Base-by-base conservation (phyloP, 2,329 filamentous ascomycete genomes). In the Biscogniauxia sp. region DNA sequence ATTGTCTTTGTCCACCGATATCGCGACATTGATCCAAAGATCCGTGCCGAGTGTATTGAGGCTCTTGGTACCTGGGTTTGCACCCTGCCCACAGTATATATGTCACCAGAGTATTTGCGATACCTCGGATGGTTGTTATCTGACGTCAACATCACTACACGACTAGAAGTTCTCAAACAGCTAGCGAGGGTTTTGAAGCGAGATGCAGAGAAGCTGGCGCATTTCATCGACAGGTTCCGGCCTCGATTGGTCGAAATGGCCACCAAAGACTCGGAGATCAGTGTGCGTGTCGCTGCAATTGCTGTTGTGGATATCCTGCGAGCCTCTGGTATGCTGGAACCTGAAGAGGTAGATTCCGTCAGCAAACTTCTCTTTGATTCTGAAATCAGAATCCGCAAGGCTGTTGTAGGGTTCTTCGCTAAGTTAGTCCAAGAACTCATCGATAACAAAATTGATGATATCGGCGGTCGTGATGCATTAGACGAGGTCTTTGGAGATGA, bases 121-220 rank as follows among this genome's bases (percentile, higher is more conserved):
- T 99, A 99, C 71, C 82, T 99, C 5, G 95, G 95, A 56, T 99
- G 95, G 95, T 88, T 97, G 71, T 82, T 99, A 28, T 97, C 93
- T 4, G 95, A 99, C 73, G 84, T 88, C 3, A 83, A 88, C 62
- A 82, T 88, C 0, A 78, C 87, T 8, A 93, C 92, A 20, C 86
- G 95, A 57, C 84, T 89, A n/a, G 93, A 97, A 74, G 92, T 96
- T 2, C 78, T 99, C 51, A 91, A 88, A 70, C 93, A 98, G 74
- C 81, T 99, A 15, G 82, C 86, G 20, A 88, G 85, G 60, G 83
- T 99, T 5, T 94, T 96, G 76, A 89, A 88, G 70, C 88, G 91
- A 61, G 88, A 91, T 66, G 87, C 93, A 57, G 92, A 92, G 72
- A 86, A 96, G 65, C 80, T 99, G 56, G 90, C 92, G 60, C 91